phyloP scores from a whole-genome alignment of 139 green algal species.

The Auxenochlorella pyrenoidosa region DNA sequence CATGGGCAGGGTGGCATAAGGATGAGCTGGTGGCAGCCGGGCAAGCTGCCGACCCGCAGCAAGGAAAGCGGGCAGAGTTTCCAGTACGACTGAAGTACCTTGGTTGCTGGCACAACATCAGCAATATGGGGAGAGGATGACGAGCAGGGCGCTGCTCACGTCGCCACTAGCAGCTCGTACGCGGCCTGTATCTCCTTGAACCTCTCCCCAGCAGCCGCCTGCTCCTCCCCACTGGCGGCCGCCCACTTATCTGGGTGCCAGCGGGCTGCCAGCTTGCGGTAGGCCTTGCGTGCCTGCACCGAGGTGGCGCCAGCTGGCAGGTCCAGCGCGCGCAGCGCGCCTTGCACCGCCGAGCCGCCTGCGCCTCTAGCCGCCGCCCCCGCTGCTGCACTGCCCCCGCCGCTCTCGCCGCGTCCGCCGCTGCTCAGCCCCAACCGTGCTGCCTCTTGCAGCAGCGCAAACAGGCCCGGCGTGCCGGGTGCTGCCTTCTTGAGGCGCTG shows the following conservation, averaged over 20 bases:
- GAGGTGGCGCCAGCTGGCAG: slow-evolving; percentile 1
- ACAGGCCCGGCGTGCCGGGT: slow-evolving; percentile 43
- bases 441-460: slow-evolving; percentile 48
- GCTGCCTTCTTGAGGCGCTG: slow-evolving; percentile 41
- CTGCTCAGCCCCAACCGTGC: slow-evolving; percentile 31
- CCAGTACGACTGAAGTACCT: too few species aligned
- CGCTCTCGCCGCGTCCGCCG: background rate
- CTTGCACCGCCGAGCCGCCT: background rate
- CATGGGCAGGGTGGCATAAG: too few species aligned
- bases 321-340: slow-evolving; percentile 28
- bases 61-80: too few species aligned
- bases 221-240: background rate
- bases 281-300: slow-evolving; percentile 56
- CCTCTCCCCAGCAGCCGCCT: slow-evolving; percentile 32
- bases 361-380: background rate
- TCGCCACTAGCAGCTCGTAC: slow-evolving; percentile 16
- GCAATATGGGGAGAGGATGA: too few species aligned
- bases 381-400: background rate
- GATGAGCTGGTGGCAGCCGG: too few species aligned
- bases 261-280: slow-evolving; percentile 51
- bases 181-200: slow-evolving; percentile 49
- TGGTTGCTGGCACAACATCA: too few species aligned
- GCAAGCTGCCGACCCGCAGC: too few species aligned
- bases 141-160: too few species aligned
- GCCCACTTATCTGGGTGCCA: slow-evolving; percentile 72